Evolutionary conservation across 2,329 filamentous ascomycete species (phyloP), one percentile per base, ranked within the genome.

Genomic region (Apiospora arundinis): DNA sequence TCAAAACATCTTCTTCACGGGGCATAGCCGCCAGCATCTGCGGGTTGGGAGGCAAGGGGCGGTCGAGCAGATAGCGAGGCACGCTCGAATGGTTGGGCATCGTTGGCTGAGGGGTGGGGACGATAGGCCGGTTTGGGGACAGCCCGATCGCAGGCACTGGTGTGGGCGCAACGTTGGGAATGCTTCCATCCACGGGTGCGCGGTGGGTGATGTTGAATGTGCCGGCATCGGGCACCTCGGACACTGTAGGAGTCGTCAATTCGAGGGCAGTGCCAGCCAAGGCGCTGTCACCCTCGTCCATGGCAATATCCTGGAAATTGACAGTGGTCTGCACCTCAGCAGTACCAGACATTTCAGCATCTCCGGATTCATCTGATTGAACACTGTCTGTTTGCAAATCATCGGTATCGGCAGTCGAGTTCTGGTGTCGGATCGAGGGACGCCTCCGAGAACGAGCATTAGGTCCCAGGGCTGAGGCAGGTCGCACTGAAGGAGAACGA

Each of bases 161-260:
- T 0, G 90, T 88, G 63, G 92, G 91, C 4, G 89, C 88, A 72
- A 90, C 90, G 78, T 93, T 95, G 76, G 92, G 90, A 71, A 95
- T 92, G 81, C 94, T 97, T 68, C 94, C 94, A 78, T 97, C 95
- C 46, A 96, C 90, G 1, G 92, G 90, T 67, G 92, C 92, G 69
- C 93, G 92, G 81, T 98, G 95, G 8, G 93, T 95, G 77, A 98
- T 97, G 83, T 97, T 97, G 83, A 98, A 98, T 0, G 95, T 94
- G 71, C 95, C 95, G 16, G 93, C 90, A 76, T 97, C 94, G 76
- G 95, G 93, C n/a, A 91, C 90, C 77, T 96, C 94, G 0, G 95
- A 95, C 2, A 93, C 92, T 45, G 92, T 92, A 1, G 92, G 92
- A 9, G 94, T 92, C 2, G 92, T 90, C 73, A 97, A 83, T 42